A percentile compares a stretch with the other conserved stretches of the same genome.
These are phyloP conservation scores for Saprolegnia diclina DNA, from an alignment of 352 stramenopile genomes.

Conservation along the genomic window DNA sequence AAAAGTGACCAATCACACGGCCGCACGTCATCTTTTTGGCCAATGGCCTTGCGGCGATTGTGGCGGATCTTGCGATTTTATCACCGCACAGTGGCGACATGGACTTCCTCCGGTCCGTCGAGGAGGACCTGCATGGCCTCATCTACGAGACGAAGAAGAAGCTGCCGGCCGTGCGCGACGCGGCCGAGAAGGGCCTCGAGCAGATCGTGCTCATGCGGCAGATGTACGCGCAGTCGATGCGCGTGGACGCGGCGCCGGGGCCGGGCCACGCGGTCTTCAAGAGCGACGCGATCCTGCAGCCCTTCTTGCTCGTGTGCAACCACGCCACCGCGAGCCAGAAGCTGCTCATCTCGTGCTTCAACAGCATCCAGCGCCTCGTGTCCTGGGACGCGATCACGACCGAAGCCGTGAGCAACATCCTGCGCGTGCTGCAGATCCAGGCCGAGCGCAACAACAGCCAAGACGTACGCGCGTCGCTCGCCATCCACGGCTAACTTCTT, in stretches of 20 bases:
- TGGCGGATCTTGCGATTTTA: not conserved
- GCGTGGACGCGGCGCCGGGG: conserved; percentile 67
- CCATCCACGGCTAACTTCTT: not conserved
- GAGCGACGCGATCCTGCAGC: conserved; percentile 92
- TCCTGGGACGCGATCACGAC: conserved; percentile 93
- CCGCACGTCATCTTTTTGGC: not conserved
- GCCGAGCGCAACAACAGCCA: conserved; percentile 79
- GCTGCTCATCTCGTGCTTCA: conserved; percentile 91
- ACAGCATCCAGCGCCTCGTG: conserved; percentile 93
- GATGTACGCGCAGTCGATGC: conserved; percentile 88
- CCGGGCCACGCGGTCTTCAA: conserved; percentile 90
- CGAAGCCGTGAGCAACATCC: conserved; percentile 91
- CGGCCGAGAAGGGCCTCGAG: conserved; percentile 92
- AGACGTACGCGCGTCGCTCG: conserved; percentile 31
- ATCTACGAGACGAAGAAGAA: conserved; percentile 83
- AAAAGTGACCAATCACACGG: not conserved
- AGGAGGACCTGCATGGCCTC: conserved; percentile 83
- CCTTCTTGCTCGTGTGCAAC: conserved; percentile 96
- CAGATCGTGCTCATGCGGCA: conserved; percentile 91
- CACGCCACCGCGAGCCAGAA: conserved; percentile 93
- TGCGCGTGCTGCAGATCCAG: conserved; percentile 95
- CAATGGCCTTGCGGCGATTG: not conserved
- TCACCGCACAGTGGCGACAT: conserved; percentile 34
- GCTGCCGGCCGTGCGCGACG: conserved; percentile 94
- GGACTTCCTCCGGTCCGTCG: conserved; percentile 88